Base-by-base conservation (phyloP, 768 basidiomycete genomes). In the Leccinellum albellum region DNA sequence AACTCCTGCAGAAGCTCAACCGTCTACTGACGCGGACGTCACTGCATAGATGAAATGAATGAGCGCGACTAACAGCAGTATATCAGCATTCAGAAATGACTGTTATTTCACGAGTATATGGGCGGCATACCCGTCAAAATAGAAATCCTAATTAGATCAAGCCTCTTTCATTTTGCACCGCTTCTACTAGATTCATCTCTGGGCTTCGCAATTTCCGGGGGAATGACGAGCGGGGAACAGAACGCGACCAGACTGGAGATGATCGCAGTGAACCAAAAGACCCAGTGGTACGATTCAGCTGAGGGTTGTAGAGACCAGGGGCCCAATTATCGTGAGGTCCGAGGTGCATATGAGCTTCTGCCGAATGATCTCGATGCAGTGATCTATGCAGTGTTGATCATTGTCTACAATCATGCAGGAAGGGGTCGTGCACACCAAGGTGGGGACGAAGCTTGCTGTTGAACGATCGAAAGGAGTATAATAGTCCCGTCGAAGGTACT, bases 251-350 rank as follows among this genome's bases (percentile, higher is more conserved):
- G 61, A 7, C 73, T 55, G 45, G 73, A 64, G 32, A 82, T 51
- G 35, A 81, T 74, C 3, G 77, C 74, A 37, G 74, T 68, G 57
- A 79, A 75, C 65, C 77, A 82, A 63, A 84, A 83, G 21, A 82
- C 73, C 82, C 81, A 82, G 28, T 66, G 73, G 70, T 77, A 83
- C 14, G 76, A 74, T 2, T n/a, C n/a, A n/a, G n/a, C n/a, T n/a
- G n/a, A n/a, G n/a, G n/a, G n/a, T n/a, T n/a, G n/a, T n/a, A n/a
- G n/a, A n/a, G n/a, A n/a, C n/a, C n/a, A n/a, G n/a, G n/a, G n/a
- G n/a, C n/a, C n/a, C n/a, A n/a, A n/a, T n/a, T n/a, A 53, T 32
- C 20, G 31, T 53, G 12, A 53, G 44, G 20, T 53, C 44, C 0
- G 15, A 13, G 31, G 52, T 53, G 31, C 44, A 53, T 44, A 53